A percentile compares a stretch with the other conserved stretches of the same genome.
phyloP scores from a whole-genome alignment of 129 eudicot genomes.

The Artemisia annua region DNA sequence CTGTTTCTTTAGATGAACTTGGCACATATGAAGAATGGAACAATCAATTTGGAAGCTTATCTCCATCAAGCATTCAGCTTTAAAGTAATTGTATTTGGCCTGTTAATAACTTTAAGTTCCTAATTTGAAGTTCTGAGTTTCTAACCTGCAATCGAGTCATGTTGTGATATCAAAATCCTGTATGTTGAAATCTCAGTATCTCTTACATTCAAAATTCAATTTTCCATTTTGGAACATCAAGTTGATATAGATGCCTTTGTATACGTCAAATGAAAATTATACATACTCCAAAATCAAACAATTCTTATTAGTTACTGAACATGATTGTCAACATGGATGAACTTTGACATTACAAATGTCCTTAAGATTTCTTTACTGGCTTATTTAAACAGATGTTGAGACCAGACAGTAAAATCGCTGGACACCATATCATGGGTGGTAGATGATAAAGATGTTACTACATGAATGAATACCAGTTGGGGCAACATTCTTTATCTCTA shows the following conservation, averaged over 20 bases:
- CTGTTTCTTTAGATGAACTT: too few species aligned
- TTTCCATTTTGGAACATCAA: not conserved
- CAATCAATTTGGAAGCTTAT: conserved; percentile 80
- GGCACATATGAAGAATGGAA: conserved; percentile 71
- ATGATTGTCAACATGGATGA: not conserved
- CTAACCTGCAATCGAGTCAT: not conserved
- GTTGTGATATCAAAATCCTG: not conserved
- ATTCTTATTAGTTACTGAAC: not conserved
- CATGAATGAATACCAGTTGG: not conserved
- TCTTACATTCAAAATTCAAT: not conserved
- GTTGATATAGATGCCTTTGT: not conserved
- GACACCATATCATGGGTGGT: not conserved
- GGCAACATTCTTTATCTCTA: not conserved
- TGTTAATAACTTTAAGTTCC: not conserved
- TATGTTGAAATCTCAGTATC: not conserved
- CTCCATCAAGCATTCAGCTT: conserved; percentile 33
- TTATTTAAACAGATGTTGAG: not conserved
- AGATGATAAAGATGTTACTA: not conserved
- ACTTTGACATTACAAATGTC: too few species aligned
- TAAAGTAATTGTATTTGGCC: not conserved
- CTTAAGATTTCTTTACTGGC: too few species aligned
- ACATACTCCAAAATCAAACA: not conserved
- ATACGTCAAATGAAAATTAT: not conserved
- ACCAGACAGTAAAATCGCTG: not conserved
- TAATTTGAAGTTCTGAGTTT: not conserved